Conservation (phyloP, 2,329 filamentous ascomycete genomes). For the Hymenoscyphus salicellus region DNA sequence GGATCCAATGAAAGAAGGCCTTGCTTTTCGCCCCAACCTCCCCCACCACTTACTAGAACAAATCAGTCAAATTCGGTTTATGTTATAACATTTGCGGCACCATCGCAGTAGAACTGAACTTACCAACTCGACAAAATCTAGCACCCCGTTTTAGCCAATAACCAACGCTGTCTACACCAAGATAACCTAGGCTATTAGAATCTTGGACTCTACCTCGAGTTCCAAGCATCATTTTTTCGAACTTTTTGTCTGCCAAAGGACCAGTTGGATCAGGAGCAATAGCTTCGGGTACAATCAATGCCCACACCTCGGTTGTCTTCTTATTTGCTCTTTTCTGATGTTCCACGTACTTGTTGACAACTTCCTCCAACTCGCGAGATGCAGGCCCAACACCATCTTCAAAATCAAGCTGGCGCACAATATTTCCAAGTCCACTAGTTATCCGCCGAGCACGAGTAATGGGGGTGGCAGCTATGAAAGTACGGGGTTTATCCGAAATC, state of each 20-base stretch:
- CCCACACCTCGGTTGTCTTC: slow-evolving; percentile 56
- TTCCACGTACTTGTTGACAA: slow-evolving; percentile 58
- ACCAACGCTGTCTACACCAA: slow-evolving; percentile 18
- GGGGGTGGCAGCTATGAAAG: slow-evolving; percentile 52
- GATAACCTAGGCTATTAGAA: neutral
- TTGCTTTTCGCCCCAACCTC: slow-evolving; percentile 79
- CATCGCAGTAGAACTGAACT: slow-evolving; percentile 14
- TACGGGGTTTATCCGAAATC: slow-evolving; percentile 4
- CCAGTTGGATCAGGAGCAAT: neutral
- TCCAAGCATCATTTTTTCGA: neutral
- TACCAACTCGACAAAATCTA: slow-evolving; percentile 34
- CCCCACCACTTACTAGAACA: slow-evolving; percentile 68
- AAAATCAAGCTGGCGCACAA: slow-evolving; percentile 62
- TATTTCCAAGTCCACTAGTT: slow-evolving; percentile 70
- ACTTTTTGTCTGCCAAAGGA: neutral
- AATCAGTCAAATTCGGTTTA: slow-evolving; percentile 13
- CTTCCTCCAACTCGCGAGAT: slow-evolving; percentile 66
- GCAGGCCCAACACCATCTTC: slow-evolving; percentile 51
- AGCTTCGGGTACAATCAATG: slow-evolving; percentile 56
- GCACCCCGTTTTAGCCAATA: slow-evolving; percentile 25
- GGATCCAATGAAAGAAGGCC: slow-evolving; percentile 78
- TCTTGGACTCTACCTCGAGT: neutral
- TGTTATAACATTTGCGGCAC: neutral
- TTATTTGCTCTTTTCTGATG: slow-evolving; percentile 23
- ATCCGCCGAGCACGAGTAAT: slow-evolving; percentile 63